Base-by-base conservation (phyloP, 768 basidiomycete genomes). In the Calvatia gigantea region DNA sequence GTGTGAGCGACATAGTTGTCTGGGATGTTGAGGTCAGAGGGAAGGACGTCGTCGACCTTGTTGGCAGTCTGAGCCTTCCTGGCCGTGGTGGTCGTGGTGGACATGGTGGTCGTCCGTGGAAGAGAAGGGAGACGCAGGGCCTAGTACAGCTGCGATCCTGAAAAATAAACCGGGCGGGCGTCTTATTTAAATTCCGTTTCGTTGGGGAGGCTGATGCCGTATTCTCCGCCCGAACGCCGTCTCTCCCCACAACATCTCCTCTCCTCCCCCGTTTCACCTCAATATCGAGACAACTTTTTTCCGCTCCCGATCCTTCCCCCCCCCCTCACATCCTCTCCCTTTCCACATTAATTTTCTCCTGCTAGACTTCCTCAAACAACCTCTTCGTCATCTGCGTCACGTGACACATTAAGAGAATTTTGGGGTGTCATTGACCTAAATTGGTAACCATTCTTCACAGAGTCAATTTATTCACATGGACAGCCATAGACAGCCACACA, bases 1-100 rank as follows among this genome's bases (percentile, higher is more conserved):
- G 85, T 89, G 69, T 87, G 79, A 21, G 84, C 74, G 67, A 92
- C 89, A 64, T 91, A 92, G 76, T 92, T 91, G 70, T 91, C 89
- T 14, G 88, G 86, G 56, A 90, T 84, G 65, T 82, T 77, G 62
- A 79, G 67, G 67, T 85, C 84, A 58, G 70, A 67, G 47, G 80
- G 81, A 31, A 65, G 56, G 51, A 60, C 49, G 44, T 74, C 68
- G 41, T 65, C 62, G 54, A 53, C 58, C 19, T 48, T 48, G 45
- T 39, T 25, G 15, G 45, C 37, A 14, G 58, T 21, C 21, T 37
- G 50, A 27, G 32, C 28, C 44, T 31, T 35, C 17, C 32, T 23
- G 44, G 43, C 31, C 6, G 39, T 12, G 17, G 51, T 14, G 28
- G 41, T n/a, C n/a, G n/a, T 6, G 44, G 54, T 17, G 45, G 54